These are phyloP conservation scores for Periconia sp. DNA, from an alignment of 2,329 filamentous ascomycete species.

Conservation along the genomic window DNA sequence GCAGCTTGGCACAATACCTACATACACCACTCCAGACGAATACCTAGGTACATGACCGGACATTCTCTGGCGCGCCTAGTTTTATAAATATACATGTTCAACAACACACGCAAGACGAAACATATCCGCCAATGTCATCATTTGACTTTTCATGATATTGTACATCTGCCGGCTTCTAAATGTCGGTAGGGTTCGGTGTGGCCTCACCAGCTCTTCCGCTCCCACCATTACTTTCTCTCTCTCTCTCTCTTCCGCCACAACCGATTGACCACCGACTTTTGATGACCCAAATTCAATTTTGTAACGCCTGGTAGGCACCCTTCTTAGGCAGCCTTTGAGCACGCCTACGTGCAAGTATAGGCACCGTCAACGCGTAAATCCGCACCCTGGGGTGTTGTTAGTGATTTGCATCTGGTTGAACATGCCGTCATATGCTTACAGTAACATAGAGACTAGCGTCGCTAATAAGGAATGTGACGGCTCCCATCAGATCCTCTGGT, in stretches of 20 bases:
- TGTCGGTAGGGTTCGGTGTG: not conserved
- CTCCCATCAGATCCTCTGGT: conserved; percentile 90
- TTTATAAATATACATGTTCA: too few relatives aligned
- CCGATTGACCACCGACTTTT: too few relatives aligned
- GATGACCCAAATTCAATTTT: not conserved
- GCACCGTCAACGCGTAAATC: conserved; percentile 83
- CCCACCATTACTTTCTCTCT: too few relatives aligned
- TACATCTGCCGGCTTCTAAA: not conserved
- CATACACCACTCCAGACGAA: too few relatives aligned
- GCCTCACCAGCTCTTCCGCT: too few relatives aligned
- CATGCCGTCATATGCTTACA: conserved; percentile 14
- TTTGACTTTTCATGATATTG: not conserved
- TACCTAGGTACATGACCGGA: not conserved
- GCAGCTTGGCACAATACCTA: not conserved
- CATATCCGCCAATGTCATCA: not conserved
- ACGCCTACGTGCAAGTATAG: conserved; percentile 73
- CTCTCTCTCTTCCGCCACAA: too few relatives aligned
- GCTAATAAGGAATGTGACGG: conserved; percentile 82
- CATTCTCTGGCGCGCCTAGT: not conserved
- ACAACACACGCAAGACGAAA: too few relatives aligned
- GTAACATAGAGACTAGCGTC: conserved; percentile 61
- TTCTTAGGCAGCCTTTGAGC: not conserved
- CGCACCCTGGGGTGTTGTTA: conserved; percentile 53
- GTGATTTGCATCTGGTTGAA: conserved; percentile 19
- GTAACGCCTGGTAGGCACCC: not conserved